A percentile compares a stretch with the other conserved stretches of the same genome.
Evolutionary conservation across 495 filamentous ascomycete genomes (phyloP).

Genomic region (Filosporella fistucella): DNA sequence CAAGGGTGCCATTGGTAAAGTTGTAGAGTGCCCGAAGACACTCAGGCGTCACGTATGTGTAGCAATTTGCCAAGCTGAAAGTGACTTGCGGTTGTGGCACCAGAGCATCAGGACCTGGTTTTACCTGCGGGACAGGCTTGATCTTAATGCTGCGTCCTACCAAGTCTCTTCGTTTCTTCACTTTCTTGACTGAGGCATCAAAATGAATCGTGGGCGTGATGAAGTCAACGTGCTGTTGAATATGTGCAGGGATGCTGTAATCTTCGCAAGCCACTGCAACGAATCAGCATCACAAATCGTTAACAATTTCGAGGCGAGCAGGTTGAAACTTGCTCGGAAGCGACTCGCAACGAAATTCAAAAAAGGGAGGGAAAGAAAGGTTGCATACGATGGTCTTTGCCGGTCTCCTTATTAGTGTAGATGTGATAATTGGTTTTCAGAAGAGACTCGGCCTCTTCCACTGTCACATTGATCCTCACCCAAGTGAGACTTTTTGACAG

Average conservation of each 20-base stretch:
- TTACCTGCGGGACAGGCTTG: slow-evolving; percentile 2
- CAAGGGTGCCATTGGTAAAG: slow-evolving; percentile 15
- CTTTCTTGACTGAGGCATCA: slow-evolving; percentile 14
- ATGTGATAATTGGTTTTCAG: slow-evolving; percentile 54
- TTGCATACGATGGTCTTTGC: slow-evolving; percentile 35
- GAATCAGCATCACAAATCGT: no score
- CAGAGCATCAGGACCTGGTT: slow-evolving; percentile 1
- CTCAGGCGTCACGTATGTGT: slow-evolving; percentile 16
- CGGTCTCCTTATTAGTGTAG: slow-evolving; percentile 42
- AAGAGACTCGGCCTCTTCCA: slow-evolving; percentile 48
- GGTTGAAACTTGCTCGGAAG: no score
- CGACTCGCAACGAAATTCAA: no score
- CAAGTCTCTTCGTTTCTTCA: slow-evolving; percentile 14
- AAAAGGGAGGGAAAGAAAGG: no score
- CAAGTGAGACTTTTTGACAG: slow-evolving; percentile 9
- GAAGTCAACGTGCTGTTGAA: slow-evolving; percentile 52
- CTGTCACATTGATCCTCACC: slow-evolving; percentile 36
- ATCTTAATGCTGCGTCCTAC: slow-evolving; percentile 20
- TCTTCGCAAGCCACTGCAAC: slow-evolving; percentile 26
- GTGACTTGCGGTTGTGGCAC: slow-evolving; percentile 10
- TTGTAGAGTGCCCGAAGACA: slow-evolving; percentile 21
- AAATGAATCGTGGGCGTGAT: slow-evolving; percentile 31
- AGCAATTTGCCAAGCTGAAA: slow-evolving; percentile 22
- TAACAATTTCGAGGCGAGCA: no score
- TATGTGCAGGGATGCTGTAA: slow-evolving; percentile 48